Base-by-base conservation (phyloP, 371 early-diverging fungal genomes). In the Sporodiniella umbellata region DNA sequence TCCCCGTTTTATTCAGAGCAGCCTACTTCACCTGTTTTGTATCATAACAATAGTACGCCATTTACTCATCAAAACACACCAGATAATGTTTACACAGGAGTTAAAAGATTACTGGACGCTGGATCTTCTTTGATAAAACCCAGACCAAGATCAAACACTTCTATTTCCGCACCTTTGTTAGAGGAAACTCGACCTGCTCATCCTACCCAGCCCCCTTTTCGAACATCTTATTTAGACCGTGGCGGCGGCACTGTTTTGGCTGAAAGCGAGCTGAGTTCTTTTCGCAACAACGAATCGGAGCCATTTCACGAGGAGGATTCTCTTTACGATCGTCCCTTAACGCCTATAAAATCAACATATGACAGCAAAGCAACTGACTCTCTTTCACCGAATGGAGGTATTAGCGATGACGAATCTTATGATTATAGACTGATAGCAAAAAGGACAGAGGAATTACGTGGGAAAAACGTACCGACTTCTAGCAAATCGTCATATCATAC, bases 261-360 rank as follows among this genome's bases (percentile, higher is more conserved):
- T 2, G 73, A 68, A 48, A 52, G 59, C n/a, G 66, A 75, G 22
- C 30, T 87, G 14, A 84, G 84, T 39, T 81, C 85, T 3, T 87
- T 79, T 53, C 74, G 72, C 1, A 78, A 69, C 26, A 78, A 38
- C 10, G 52, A 52, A n/a, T 22, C 40, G 1, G 40, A 40, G 10
- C 8, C 8, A 10, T 8, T 8, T 10, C 21, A 40, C 3, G 4
- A 40, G 1, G 40, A 40, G 10, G 40, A 40, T 2, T 18, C 5
- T 19, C 21, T 40, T 7, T 40, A 40, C 12, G 40, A 40, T 40
- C 18, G 40, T 21, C 40, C 40, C 5, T 19, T 19, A 21, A 40
- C 40, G 21, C 40, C 40, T 40, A 18, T 40, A 3, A 37, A 37
- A 37, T 15, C 38, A 2, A 8, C 17, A 15, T 37, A 37, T 17